Percentiles rank a stretch among this genome's conserved stretches.
These are phyloP conservation scores for Exophiala oligosperma DNA, from an alignment of 2,329 filamentous ascomycete species.

Conservation along the genomic window DNA sequence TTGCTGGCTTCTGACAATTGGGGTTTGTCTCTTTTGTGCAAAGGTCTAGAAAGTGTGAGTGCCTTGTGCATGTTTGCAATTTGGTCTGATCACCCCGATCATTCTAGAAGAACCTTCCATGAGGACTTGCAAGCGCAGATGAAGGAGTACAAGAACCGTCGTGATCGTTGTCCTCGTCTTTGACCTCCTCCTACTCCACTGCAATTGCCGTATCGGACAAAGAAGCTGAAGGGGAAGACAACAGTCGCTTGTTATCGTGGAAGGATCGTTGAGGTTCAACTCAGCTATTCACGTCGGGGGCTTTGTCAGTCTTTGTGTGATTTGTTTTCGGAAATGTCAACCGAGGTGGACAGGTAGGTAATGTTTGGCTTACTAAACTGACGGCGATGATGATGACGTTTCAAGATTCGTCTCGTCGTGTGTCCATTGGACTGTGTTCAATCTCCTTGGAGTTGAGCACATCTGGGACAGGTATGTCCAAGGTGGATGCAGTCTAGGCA, in stretches of 20 bases:
- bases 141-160: background rate
- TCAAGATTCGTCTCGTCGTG: too few relatives aligned
- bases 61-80: slow-evolving; percentile 4
- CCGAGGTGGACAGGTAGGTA: too few relatives aligned
- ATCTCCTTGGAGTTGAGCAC: too few relatives aligned
- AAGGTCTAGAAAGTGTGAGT: background rate
- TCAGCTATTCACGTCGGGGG: background rate
- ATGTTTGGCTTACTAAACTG: too few relatives aligned
- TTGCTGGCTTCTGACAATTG: too few relatives aligned
- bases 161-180: too few relatives aligned
- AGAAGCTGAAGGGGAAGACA: background rate
- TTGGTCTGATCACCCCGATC: background rate
- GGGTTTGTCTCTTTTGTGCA: too few relatives aligned
- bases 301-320: background rate
- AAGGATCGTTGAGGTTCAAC: slow-evolving; percentile 6
- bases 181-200: background rate
- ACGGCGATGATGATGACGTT: too few relatives aligned
- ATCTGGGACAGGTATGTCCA: too few relatives aligned
- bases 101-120: slow-evolving; percentile 1
- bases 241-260: background rate
- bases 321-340: too few relatives aligned
- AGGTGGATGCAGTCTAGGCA: too few relatives aligned
- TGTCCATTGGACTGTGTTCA: too few relatives aligned
- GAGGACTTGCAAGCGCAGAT: slow-evolving; percentile 1
- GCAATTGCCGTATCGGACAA: background rate